Percentiles rank a stretch among this genome's conserved stretches.
Conservation (phyloP, 805 yeast species). For the Suhomyces vadensis region DNA sequence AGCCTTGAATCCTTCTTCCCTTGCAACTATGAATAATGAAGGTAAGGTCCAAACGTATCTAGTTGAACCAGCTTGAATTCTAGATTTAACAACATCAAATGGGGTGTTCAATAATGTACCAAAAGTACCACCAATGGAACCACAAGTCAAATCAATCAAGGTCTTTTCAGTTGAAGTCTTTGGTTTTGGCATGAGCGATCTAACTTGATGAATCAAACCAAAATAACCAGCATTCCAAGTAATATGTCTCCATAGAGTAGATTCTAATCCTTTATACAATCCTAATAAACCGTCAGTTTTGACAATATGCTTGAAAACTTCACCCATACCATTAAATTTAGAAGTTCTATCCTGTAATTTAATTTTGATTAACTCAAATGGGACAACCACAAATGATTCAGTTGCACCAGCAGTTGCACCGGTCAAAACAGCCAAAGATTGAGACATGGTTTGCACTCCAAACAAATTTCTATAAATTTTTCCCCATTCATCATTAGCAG, state of each 20-base stretch:
- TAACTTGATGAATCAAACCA: slow-evolving; percentile 88
- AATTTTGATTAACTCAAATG: slow-evolving; percentile 94
- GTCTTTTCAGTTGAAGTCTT: slow-evolving; percentile 71
- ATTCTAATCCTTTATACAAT: slow-evolving; percentile 91
- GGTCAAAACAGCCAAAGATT: slow-evolving; percentile 81
- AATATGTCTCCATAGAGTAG: slow-evolving; percentile 96
- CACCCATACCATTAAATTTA: slow-evolving; percentile 79
- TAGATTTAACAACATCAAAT: slow-evolving; percentile 94
- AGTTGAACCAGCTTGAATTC: slow-evolving; percentile 89
- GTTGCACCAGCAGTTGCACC: slow-evolving; percentile 99
- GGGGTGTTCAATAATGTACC: slow-evolving; percentile 97
- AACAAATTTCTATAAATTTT: slow-evolving; percentile 72
- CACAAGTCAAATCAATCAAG: slow-evolving; percentile 83
- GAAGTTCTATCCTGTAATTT: slow-evolving; percentile 88
- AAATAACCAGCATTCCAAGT: slow-evolving; percentile 98
- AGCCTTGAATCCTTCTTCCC: slow-evolving; percentile 91
- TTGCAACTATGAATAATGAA: slow-evolving; percentile 66
- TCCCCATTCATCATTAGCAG: slow-evolving; percentile 97
- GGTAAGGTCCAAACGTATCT: slow-evolving; percentile 94
- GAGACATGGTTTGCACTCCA: slow-evolving; percentile 70
- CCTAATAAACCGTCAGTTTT: slow-evolving; percentile 77
- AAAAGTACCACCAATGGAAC: slow-evolving; percentile 94
- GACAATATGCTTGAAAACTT: slow-evolving; percentile 73
- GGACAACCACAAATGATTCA: slow-evolving; percentile 95
- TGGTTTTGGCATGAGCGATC: slow-evolving; percentile 77